Percentiles rank a stretch among this genome's conserved stretches.
Conservation (phyloP, 345 rosid species). For the Syzygium aqueum region DNA sequence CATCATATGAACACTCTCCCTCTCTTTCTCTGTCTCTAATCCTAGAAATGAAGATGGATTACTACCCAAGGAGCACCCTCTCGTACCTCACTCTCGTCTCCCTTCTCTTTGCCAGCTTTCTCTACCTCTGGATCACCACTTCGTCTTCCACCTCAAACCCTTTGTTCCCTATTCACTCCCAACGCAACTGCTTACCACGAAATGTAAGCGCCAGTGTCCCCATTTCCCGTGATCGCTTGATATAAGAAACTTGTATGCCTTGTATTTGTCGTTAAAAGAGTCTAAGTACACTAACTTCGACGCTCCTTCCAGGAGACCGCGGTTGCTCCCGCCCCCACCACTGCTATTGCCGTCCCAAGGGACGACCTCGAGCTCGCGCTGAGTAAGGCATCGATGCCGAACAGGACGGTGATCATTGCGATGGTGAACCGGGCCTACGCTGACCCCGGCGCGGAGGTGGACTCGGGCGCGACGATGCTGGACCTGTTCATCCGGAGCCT, state of each 20-base stretch:
- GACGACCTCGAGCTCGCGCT: slow-evolving; percentile 39
- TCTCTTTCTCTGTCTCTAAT: neutral
- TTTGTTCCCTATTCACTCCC: neutral
- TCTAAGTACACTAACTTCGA: neutral
- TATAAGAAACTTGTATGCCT: neutral
- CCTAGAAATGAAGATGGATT: neutral
- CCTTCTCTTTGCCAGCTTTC: slow-evolving; percentile 20
- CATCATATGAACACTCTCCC: neutral
- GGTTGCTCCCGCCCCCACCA: neutral
- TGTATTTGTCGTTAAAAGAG: neutral
- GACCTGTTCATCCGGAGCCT: slow-evolving; percentile 69
- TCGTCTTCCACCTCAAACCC: neutral
- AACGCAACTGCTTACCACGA: neutral
- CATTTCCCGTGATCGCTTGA: neutral
- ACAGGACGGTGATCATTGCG: slow-evolving; percentile 54
- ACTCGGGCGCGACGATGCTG: slow-evolving; percentile 30
- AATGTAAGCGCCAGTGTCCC: neutral
- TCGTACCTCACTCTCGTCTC: slow-evolving; percentile 2
- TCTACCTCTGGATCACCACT: slow-evolving; percentile 16
- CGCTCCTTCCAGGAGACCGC: neutral
- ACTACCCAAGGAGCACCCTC: neutral
- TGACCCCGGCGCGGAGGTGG: slow-evolving; percentile 19
- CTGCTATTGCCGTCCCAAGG: neutral
- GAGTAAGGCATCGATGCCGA: slow-evolving; percentile 35
- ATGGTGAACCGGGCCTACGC: slow-evolving; percentile 65